Conservation (phyloP, 805 yeast species). For the Kodamaea kaohsiungensis region DNA sequence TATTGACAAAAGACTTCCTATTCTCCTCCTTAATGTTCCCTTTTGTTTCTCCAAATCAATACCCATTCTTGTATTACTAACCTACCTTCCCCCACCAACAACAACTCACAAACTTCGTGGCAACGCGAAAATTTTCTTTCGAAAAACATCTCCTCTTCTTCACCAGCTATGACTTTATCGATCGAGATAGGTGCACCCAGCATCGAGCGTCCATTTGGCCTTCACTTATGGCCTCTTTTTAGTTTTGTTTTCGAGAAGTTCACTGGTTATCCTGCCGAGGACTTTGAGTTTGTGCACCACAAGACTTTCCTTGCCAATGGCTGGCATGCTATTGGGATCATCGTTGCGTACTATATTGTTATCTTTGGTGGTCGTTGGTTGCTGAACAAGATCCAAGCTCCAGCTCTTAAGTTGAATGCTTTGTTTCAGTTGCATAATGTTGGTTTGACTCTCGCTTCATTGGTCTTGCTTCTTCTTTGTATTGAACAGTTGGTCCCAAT, state of each 20-base stretch:
- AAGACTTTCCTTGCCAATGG: slow-evolving; percentile 68
- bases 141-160: slow-evolving; percentile 1
- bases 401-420: slow-evolving; percentile 71
- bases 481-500: slow-evolving; percentile 87
- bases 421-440: slow-evolving; percentile 87
- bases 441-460: slow-evolving; percentile 67
- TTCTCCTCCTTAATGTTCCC: too few relatives aligned
- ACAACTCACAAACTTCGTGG: background rate
- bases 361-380: slow-evolving; percentile 72
- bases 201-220: slow-evolving; percentile 52
- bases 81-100: background rate
- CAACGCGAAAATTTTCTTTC: slow-evolving; percentile 1
- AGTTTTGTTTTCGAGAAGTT: slow-evolving; percentile 44
- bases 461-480: slow-evolving; percentile 63
- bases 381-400: slow-evolving; percentile 48
- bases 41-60: background rate
- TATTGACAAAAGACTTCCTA: too few relatives aligned
- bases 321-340: slow-evolving; percentile 49
- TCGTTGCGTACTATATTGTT: slow-evolving; percentile 41
- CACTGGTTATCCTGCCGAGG: slow-evolving; percentile 59
- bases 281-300: slow-evolving; percentile 67
- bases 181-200: slow-evolving; percentile 34
- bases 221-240: slow-evolving; percentile 71
- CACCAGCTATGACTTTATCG: slow-evolving; percentile 2
- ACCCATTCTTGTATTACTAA: background rate